Evolutionary conservation across 495 filamentous ascomycete species (phyloP).

Genomic region (Aspergillus nanangensis): DNA sequence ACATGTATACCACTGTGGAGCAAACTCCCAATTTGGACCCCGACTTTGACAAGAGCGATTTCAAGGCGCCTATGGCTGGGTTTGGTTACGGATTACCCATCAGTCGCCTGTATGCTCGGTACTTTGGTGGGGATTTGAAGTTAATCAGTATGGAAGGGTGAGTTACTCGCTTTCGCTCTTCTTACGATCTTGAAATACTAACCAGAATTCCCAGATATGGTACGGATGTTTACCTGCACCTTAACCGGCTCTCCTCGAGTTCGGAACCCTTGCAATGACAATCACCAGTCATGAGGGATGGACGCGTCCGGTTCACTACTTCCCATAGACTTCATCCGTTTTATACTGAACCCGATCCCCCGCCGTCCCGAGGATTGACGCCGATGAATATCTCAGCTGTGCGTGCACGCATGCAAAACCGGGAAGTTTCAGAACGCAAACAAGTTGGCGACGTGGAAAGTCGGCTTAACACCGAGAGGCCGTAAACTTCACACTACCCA

Average conservation of each 20-base stretch:
- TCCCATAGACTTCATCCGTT: conserved; percentile 42
- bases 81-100: conserved; percentile 97
- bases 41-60: conserved; percentile 98
- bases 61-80: conserved; percentile 98
- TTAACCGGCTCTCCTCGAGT: conserved; percentile 90
- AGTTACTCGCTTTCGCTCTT: conserved; percentile 39
- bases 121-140: conserved; percentile 96
- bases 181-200: too few species aligned
- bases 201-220: too few species aligned
- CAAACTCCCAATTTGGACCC: conserved; percentile 91
- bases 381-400: conserved; percentile 57
- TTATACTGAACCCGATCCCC: conserved; percentile 33
- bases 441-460: conserved; percentile 81
- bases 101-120: conserved; percentile 87
- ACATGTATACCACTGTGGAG: conserved; percentile 99
- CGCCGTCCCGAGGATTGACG: conserved; percentile 81
- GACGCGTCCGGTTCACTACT: conserved; percentile 43
- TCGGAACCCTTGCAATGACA: conserved; percentile 98
- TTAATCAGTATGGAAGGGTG: conserved; percentile 99
- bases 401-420: conserved; percentile 45
- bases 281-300: conserved; percentile 93
- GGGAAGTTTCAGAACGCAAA: conserved; percentile 76
- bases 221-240: conserved; percentile 96
- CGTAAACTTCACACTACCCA: conserved; percentile 17
- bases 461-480: conserved; percentile 41